A percentile compares a stretch with the other conserved stretches of the same genome.
Conservation (phyloP, 306 rosid species). For the Comarum palustre region DNA sequence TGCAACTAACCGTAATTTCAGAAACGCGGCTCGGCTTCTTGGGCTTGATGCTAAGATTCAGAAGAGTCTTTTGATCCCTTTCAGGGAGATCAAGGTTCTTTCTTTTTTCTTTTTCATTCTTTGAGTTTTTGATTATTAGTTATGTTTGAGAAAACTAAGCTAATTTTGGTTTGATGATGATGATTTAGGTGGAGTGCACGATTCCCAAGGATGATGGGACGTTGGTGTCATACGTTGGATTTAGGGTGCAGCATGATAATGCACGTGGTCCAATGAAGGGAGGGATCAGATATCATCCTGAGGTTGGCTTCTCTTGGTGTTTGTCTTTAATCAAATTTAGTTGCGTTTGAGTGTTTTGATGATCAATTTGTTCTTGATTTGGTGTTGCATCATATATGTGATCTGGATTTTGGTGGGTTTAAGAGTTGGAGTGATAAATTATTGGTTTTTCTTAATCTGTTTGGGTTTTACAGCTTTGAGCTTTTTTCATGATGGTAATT, state of each 20-base stretch:
- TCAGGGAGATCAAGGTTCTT: constrained; percentile 60
- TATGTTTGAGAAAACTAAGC: constrained; percentile 9
- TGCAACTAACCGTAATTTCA: constrained; percentile 62
- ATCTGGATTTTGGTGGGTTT: background rate
- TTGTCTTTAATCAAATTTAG: background rate
- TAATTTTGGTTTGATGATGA: background rate
- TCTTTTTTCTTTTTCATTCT: background rate
- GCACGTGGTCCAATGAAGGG: constrained; percentile 82
- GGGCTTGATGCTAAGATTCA: constrained; percentile 61
- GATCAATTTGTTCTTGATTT: constrained; percentile 6
- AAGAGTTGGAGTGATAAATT: background rate
- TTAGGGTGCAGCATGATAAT: constrained; percentile 66
- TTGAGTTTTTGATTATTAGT: background rate
- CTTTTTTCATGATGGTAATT: background rate
- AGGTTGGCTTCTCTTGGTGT: constrained; percentile 31
- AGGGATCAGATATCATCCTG: constrained; percentile 66
- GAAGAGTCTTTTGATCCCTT: constrained; percentile 58
- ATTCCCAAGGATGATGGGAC: constrained; percentile 71
- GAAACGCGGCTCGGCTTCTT: constrained; percentile 45
- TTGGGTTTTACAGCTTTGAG: background rate
- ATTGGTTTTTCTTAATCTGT: background rate
- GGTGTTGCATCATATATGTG: background rate
- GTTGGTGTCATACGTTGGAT: constrained; percentile 54
- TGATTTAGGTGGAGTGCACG: constrained; percentile 56
- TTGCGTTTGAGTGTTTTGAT: background rate